Evolutionary conservation across 257 asterid genomes (phyloP).

Genomic region (Paulownia fortunei): DNA sequence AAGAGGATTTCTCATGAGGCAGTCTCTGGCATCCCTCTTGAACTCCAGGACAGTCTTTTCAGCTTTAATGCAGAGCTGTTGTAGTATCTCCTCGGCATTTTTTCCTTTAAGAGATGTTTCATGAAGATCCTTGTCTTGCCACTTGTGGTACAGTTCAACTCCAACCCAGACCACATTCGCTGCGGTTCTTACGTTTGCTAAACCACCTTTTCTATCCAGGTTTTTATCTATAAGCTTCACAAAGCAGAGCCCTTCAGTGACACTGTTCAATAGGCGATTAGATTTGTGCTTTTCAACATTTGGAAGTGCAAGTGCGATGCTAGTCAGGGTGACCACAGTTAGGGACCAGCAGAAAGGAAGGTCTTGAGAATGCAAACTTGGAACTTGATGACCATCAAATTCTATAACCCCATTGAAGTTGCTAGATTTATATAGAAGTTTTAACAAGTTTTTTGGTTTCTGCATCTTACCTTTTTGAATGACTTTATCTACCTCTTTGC

Average conservation of each 20-base stretch:
- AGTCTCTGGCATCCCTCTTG: conserved; percentile 26
- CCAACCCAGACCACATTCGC: conserved; percentile 47
- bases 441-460: conserved; percentile 38
- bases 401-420: conserved; percentile 46
- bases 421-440: conserved; percentile 36
- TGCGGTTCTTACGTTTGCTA: conserved; percentile 38
- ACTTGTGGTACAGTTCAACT: conserved; percentile 42
- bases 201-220: conserved; percentile 25
- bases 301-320: conserved; percentile 53
- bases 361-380: conserved; percentile 41
- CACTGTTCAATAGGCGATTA: conserved; percentile 22
- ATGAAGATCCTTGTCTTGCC: conserved; percentile 43
- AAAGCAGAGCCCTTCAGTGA: conserved; percentile 40
- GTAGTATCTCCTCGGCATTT: conserved; percentile 25
- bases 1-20: conserved; percentile 43
- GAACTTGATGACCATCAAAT: conserved; percentile 41
- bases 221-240: conserved; percentile 40
- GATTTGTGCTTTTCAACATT: conserved; percentile 32
- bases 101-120: conserved; percentile 26
- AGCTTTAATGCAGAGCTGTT: conserved; percentile 33
- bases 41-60: conserved; percentile 38
- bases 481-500: conserved; percentile 40
- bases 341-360: conserved; percentile 52
- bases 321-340: conserved; percentile 49
- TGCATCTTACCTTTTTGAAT: conserved; percentile 36